Evolutionary conservation across 208 protist species (phyloP), one percentile per base, ranked within the genome.

Genomic region (Wallacemonas sp.): DNA sequence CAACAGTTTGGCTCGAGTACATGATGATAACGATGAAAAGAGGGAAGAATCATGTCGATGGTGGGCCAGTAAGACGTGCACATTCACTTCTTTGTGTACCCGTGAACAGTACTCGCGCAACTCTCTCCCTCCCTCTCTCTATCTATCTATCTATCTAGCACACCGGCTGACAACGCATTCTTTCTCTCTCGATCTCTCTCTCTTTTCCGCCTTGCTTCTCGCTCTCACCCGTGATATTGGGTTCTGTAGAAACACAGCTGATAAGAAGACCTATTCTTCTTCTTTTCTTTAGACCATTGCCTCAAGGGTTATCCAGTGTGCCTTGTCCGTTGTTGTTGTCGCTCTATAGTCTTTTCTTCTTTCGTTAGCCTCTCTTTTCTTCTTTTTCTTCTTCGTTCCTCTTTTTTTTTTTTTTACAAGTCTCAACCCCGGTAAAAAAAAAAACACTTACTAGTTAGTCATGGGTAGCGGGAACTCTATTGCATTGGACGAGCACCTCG

Each of bases 381-480:
- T 44, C 36, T 11, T 60, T n/a, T 2, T 60, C 19, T 41, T 45
- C 36, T 60, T 22, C 42, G 6, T 60, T 42, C 33, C 22, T 60
- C 36, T 8, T 60, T 36, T 41, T 41, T 41, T 41, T 41, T 41
- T 17, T 53, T 53, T 21, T 53, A 42, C 14, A 56, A 14, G 9
- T 19, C 31, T 45, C 24, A 21, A 54, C 12, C 27, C 3, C 44
- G 38, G n/a, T 5, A 45, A 58, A 67, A 67, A n/a, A 45, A 67
- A 69, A 55, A 60, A 38, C 60, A 3, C 4, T 28, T 53, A 17
- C 2, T 74, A 42, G 3, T 8, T 6, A 19, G 11, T 2, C 6
- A 93, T 94, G 88, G 88, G 88, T 27, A 80, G 64, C 22, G 84
- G 70, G 22, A 77, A 80, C 26, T 82, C 79, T 26, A 62, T 69